A percentile compares a stretch with the other conserved stretches of the same genome.
phyloP scores from a whole-genome alignment of 257 asterid species.

The Osmanthus fragrans region DNA sequence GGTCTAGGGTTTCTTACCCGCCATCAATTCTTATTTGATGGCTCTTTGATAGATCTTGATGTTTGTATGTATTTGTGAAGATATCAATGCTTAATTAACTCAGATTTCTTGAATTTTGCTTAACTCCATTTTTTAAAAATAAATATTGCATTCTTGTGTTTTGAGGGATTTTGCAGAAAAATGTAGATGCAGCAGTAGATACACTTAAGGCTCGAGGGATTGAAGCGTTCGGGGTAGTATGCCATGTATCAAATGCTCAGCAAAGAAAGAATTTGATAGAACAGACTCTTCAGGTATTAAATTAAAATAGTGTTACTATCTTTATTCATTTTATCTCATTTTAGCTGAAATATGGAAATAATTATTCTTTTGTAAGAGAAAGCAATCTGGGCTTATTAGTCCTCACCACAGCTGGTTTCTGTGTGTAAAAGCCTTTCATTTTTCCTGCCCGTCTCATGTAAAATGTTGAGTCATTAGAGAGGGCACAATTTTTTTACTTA shows the following conservation, averaged over 20 bases:
- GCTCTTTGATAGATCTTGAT: not conserved
- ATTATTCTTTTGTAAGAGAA: not conserved
- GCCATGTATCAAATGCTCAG: conserved; percentile 78
- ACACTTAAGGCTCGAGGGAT: conserved; percentile 60
- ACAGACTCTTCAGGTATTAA: conserved; percentile 66
- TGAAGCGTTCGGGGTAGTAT: conserved; percentile 68
- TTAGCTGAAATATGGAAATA: not conserved
- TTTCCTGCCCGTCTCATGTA: not conserved
- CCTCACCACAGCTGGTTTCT: not conserved
- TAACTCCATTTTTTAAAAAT: not conserved
- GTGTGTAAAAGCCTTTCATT: not conserved
- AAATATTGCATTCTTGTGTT: not conserved
- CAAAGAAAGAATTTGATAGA: conserved; percentile 77
- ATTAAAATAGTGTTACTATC: not conserved
- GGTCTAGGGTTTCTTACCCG: not conserved
- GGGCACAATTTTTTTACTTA: not conserved
- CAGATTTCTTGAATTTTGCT: not conserved
- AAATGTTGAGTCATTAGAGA: not conserved
- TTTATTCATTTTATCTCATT: not conserved
- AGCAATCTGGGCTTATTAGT: not conserved
- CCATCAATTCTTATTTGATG: not conserved
- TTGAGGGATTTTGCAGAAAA: conserved; percentile 49
- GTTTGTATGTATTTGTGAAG: not conserved
- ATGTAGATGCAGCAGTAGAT: conserved; percentile 84
- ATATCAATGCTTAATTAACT: not conserved